Evolutionary conservation across 164 flowering plant species (phyloP).

Genomic region (Umbilicus rupestris): DNA sequence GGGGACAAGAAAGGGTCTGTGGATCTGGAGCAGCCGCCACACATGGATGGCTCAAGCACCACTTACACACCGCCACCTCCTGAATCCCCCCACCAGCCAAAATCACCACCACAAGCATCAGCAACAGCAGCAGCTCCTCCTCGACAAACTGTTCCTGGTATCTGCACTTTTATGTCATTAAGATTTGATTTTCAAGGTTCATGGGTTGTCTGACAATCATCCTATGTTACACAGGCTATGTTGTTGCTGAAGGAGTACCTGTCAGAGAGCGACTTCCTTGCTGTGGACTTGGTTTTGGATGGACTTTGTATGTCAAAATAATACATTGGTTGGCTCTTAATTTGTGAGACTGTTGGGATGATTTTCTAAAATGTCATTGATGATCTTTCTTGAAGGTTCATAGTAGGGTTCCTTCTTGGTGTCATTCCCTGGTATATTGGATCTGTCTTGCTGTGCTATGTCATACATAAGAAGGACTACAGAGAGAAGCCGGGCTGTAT

Average conservation of each 20-base stretch:
- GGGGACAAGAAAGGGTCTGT: neutral
- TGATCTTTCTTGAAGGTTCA: neutral
- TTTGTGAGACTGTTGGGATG: neutral
- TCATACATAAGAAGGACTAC: neutral
- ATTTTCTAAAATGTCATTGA: neutral
- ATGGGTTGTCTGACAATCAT: neutral
- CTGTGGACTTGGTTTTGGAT: neutral
- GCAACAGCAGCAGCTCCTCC: neutral
- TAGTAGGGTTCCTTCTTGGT: neutral
- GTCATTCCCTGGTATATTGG: neutral
- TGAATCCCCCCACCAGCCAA: neutral
- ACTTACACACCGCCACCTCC: constrained; percentile 2
- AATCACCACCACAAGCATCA: too few relatives aligned
- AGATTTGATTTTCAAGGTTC: neutral
- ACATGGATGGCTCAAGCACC: neutral
- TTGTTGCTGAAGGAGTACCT: neutral
- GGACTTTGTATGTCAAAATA: neutral
- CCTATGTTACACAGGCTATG: neutral
- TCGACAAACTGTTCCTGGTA: constrained; percentile 1
- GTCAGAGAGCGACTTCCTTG: neutral
- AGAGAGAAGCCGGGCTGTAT: constrained; percentile 4
- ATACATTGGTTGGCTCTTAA: neutral
- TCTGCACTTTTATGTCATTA: neutral
- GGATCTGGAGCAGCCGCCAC: neutral
- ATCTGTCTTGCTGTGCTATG: neutral